phyloP scores from a whole-genome alignment of 2,329 filamentous ascomycete genomes.

The Huntiella moniliformis region DNA sequence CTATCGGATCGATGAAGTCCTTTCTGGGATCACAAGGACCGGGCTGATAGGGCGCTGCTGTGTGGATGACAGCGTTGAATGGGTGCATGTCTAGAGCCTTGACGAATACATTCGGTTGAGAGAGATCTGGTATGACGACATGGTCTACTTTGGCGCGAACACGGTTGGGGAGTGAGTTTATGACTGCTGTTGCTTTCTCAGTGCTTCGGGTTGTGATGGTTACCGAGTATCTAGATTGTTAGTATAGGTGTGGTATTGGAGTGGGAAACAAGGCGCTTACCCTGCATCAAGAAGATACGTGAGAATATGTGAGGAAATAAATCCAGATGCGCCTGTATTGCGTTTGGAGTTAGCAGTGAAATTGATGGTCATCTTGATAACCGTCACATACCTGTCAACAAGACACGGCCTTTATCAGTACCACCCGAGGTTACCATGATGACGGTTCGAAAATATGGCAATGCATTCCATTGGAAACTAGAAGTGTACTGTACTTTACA shows the following conservation, averaged over 20 bases:
- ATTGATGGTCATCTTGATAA: background rate
- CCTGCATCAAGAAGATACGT: conserved; percentile 22
- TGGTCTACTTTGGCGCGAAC: conserved; percentile 19
- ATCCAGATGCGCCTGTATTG: conserved; percentile 28
- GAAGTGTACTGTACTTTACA: no score
- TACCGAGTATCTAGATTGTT: conserved; percentile 1
- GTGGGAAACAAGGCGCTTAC: background rate
- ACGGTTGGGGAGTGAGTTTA: conserved; percentile 19
- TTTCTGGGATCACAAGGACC: conserved; percentile 32
- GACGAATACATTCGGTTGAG: conserved; percentile 49
- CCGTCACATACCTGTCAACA: conserved; percentile 5
- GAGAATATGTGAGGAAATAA: conserved; percentile 35
- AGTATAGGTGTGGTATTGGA: background rate
- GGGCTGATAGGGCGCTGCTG: conserved; percentile 55
- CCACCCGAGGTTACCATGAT: no score
- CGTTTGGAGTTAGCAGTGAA: background rate
- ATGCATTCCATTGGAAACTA: no score
- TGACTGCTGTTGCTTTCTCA: conserved; percentile 28
- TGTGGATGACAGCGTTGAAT: conserved; percentile 58
- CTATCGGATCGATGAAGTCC: conserved; percentile 35
- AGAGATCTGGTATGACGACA: conserved; percentile 53
- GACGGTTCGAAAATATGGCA: no score
- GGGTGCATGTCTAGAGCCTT: conserved; percentile 24
- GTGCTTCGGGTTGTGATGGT: conserved; percentile 13
- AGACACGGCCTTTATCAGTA: background rate